Conservation (phyloP, 73 alveolate species). For the Paramecium caudatum region DNA sequence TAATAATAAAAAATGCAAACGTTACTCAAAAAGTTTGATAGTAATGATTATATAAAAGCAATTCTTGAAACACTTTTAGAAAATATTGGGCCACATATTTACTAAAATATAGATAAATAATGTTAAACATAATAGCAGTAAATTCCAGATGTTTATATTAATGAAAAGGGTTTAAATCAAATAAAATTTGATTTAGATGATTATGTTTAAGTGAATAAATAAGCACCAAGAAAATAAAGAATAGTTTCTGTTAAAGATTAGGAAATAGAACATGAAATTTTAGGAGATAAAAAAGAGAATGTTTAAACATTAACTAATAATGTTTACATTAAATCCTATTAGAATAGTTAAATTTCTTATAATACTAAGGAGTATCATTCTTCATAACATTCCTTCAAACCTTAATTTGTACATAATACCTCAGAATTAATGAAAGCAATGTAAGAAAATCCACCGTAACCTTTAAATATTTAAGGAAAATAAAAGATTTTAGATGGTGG, state of each 20-base stretch:
- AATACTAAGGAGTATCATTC: not conserved
- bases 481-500: not conserved
- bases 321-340: not conserved
- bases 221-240: conserved; percentile 15
- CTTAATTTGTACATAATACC: conserved; percentile 11
- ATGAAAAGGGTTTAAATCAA: not conserved
- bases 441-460: not conserved
- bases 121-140: not conserved
- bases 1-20: not conserved
- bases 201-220: not conserved
- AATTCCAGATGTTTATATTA: not conserved
- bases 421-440: conserved; percentile 35
- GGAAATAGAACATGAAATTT: not conserved
- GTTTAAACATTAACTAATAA: not conserved
- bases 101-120: conserved; percentile 1
- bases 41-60: conserved; percentile 5
- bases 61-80: conserved; percentile 1
- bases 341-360: conserved; percentile 1
- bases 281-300: conserved; percentile 28
- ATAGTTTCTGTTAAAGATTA: conserved; percentile 14
- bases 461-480: not conserved
- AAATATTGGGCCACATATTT: conserved; percentile 5
- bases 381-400: not conserved
- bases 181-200: not conserved
- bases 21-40: conserved; percentile 8